Percentiles rank a stretch among this genome's conserved stretches.
These are phyloP conservation scores for Dactylis glomerata DNA, from an alignment of 176 grass and related monocot species.

Conservation along the genomic window DNA sequence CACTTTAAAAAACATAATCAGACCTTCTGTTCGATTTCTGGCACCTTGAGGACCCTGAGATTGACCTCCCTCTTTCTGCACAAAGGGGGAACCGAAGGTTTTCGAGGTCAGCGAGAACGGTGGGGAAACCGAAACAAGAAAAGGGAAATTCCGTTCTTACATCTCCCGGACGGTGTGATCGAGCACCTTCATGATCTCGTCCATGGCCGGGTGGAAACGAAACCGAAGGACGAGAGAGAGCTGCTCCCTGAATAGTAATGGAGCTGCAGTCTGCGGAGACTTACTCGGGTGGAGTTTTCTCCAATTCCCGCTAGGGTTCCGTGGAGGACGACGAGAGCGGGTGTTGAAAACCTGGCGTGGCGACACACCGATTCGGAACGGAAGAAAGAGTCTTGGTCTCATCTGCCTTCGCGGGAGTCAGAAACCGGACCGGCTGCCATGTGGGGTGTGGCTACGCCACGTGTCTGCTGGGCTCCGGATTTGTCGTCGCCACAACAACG, in stretches of 20 bases:
- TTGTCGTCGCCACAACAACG: neutral
- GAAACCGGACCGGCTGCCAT: neutral
- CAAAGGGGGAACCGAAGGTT: neutral
- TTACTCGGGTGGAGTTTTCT: neutral
- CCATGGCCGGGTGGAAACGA: slow-evolving; percentile 34
- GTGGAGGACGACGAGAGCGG: neutral
- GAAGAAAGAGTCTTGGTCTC: neutral
- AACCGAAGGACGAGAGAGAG: neutral
- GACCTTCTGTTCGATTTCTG: slow-evolving; percentile 91
- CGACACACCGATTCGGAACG: neutral
- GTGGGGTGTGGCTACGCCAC: neutral
- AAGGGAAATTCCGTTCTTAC: slow-evolving; percentile 34
- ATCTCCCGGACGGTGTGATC: slow-evolving; percentile 80
- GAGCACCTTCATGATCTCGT: slow-evolving; percentile 74
- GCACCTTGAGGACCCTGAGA: slow-evolving; percentile 81
- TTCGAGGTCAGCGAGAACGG: neutral
- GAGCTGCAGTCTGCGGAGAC: too few relatives aligned
- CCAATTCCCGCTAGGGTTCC: slow-evolving; percentile 1
- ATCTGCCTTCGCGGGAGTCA: neutral
- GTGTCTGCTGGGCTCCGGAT: neutral
- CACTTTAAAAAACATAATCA: neutral
- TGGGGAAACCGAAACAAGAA: neutral
- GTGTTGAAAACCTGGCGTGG: neutral
- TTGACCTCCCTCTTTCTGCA: slow-evolving; percentile 89
- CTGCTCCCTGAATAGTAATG: too few relatives aligned